phyloP scores from a whole-genome alignment of 1,284 basidiomycete species.

The Naganishia cerealis region DNA sequence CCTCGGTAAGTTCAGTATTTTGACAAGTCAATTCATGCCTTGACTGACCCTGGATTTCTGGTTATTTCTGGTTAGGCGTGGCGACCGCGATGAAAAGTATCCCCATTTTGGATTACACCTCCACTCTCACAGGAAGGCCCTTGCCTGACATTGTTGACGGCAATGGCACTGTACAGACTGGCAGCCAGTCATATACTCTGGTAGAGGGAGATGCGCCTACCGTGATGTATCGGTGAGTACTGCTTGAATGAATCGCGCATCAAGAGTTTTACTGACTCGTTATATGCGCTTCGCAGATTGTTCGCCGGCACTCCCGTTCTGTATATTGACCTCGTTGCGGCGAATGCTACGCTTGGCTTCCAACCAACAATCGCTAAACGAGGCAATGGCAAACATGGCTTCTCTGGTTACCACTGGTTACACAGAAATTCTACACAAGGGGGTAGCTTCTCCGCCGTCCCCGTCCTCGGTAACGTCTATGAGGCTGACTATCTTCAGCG shows the following conservation, averaged over 20 bases:
- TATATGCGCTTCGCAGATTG: constrained; percentile 47
- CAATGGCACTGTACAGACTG: constrained; percentile 36
- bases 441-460: constrained; percentile 52
- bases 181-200: constrained; percentile 60
- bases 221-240: constrained; percentile 41
- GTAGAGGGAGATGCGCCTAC: constrained; percentile 52
- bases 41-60: constrained; percentile 38
- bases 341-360: constrained; percentile 45
- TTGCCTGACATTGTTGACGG: constrained; percentile 41
- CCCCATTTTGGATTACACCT: constrained; percentile 44
- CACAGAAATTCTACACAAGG: not conserved
- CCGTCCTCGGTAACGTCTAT: constrained; percentile 55
- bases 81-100: constrained; percentile 49
- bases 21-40: not conserved
- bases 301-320: constrained; percentile 62
- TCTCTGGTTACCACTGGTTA: constrained; percentile 24
- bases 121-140: constrained; percentile 40
- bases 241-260: not conserved
- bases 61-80: constrained; percentile 42
- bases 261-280: not conserved
- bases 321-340: constrained; percentile 57
- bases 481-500: constrained; percentile 53
- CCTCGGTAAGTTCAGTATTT: constrained; percentile 41
- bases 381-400: constrained; percentile 10
- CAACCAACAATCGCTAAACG: constrained; percentile 40